Evolutionary conservation across 2,329 filamentous ascomycete genomes (phyloP).

Genomic region (Cytospora leucostoma): DNA sequence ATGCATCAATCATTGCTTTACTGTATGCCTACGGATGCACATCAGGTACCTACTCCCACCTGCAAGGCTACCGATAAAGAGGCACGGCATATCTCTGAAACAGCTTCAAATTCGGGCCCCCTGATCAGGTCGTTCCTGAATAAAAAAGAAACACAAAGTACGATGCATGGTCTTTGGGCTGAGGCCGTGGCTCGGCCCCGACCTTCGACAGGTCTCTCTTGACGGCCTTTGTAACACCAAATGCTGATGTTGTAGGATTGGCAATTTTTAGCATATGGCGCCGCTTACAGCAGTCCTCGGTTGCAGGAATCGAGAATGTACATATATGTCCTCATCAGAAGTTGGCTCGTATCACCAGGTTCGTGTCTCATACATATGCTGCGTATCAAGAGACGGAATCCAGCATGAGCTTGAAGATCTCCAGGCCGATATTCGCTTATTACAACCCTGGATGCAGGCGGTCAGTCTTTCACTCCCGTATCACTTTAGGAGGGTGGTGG

Average conservation of each 20-base stretch:
- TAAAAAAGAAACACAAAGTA: background rate
- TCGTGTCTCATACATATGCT: background rate
- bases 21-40: background rate
- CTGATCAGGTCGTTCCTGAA: slow-evolving; percentile 6
- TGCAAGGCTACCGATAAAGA: background rate
- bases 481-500: background rate
- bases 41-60: background rate
- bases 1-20: background rate
- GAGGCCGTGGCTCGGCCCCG: background rate
- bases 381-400: background rate
- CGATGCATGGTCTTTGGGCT: background rate
- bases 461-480: background rate
- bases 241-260: background rate
- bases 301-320: background rate
- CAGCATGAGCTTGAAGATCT: background rate
- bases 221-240: background rate
- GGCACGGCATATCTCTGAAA: slow-evolving; percentile 15
- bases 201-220: background rate
- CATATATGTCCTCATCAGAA: background rate
- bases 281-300: background rate
- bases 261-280: background rate
- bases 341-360: background rate
- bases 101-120: slow-evolving; percentile 1
- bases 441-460: background rate
- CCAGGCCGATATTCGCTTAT: slow-evolving; percentile 1